phyloP scores from a whole-genome alignment of 2,329 filamentous ascomycete genomes.

The Microsporum ferrugineum region DNA sequence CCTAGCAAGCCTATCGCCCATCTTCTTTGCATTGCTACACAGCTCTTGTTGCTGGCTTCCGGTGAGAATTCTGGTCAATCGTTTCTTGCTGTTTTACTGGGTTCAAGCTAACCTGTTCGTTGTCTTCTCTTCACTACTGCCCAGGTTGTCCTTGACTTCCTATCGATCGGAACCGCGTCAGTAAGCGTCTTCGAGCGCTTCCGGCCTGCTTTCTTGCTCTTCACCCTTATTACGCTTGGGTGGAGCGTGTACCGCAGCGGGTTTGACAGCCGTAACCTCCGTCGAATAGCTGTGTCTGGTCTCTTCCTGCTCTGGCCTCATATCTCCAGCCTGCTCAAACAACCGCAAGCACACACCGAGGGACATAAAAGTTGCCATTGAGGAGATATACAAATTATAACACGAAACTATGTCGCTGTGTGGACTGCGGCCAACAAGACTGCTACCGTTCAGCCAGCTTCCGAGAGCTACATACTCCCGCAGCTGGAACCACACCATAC shows the following conservation, averaged over 20 bases:
- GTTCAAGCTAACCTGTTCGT: neutral
- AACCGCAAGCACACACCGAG: neutral
- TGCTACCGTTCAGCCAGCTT: neutral
- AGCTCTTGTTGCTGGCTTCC: slow-evolving; percentile 15
- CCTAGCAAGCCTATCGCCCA: slow-evolving; percentile 7
- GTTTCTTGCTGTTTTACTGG: neutral
- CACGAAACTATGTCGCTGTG: neutral
- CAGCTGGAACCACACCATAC: neutral
- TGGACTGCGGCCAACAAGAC: neutral
- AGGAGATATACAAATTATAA: neutral
- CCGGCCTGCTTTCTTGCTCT: slow-evolving; percentile 11
- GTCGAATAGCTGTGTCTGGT: slow-evolving; percentile 10
- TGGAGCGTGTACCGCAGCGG: slow-evolving; percentile 11
- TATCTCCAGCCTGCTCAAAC: neutral
- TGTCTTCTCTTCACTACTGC: neutral
- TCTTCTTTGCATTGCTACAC: slow-evolving; percentile 12
- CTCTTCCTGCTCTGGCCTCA: slow-evolving; percentile 11
- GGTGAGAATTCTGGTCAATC: slow-evolving; percentile 3
- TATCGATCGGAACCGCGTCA: slow-evolving; percentile 13
- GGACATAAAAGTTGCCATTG: slow-evolving; percentile 9
- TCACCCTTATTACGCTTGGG: slow-evolving; percentile 11
- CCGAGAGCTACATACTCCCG: neutral
- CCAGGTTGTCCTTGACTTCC: slow-evolving; percentile 12
- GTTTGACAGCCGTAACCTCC: slow-evolving; percentile 9
- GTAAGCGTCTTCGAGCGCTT: slow-evolving; percentile 9